A percentile compares a stretch with the other conserved stretches of the same genome.
Conservation (phyloP, 2,329 filamentous ascomycete species). For the Cylindrodendrum hubeiense region DNA sequence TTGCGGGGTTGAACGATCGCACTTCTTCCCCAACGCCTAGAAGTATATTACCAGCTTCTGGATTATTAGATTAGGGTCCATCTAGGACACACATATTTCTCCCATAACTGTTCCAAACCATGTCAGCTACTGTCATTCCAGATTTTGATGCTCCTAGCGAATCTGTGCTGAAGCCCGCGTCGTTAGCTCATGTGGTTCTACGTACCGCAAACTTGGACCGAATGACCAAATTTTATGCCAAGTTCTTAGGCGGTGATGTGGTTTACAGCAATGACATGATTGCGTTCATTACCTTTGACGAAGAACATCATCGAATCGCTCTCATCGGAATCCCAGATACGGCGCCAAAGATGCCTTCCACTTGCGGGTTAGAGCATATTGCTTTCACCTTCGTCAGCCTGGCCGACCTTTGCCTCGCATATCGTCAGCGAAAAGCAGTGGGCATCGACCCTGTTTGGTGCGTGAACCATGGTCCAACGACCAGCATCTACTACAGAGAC, state of each 20-base stretch:
- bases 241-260: neutral
- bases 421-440: neutral
- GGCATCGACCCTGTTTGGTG: slow-evolving; percentile 12
- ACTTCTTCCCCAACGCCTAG: no score
- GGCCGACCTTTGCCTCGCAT: neutral
- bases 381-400: neutral
- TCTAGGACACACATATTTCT: neutral
- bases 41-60: neutral
- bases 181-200: neutral
- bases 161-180: neutral
- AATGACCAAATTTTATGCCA: neutral
- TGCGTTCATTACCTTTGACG: neutral
- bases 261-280: neutral
- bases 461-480: slow-evolving; percentile 22
- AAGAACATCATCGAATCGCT: neutral
- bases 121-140: neutral
- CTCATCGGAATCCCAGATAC: neutral
- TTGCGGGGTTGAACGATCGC: no score
- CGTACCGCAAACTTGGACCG: neutral
- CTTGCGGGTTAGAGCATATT: neutral
- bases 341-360: neutral
- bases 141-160: neutral
- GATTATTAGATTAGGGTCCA: neutral
- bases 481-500: slow-evolving; percentile 21
- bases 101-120: neutral